Evolutionary conservation across 768 basidiomycete genomes (phyloP), one percentile per base, ranked within the genome.

Genomic region (Lentinula aciculospora): DNA sequence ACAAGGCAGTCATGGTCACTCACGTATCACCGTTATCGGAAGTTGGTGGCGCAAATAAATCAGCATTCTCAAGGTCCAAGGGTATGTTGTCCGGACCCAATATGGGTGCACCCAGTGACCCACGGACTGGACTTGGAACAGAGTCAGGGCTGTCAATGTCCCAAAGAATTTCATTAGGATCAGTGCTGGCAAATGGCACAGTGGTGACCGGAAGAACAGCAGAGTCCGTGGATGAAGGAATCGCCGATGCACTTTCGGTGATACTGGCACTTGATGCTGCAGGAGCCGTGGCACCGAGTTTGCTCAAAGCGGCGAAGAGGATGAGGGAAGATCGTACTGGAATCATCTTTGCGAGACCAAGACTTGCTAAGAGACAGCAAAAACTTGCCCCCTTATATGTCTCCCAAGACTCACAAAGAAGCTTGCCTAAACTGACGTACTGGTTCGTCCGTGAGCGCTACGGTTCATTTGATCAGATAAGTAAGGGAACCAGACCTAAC

Each of bases 121-220:
- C 77, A 34, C 78, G 71, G 31, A 74, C 66, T 27, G 78, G 70
- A 27, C 44, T 56, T 28, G 56, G 56, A 25, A 19, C 56, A 74
- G 61, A 37, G 67, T 72, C 39, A 0, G 61, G 65, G 29, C 65
- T 64, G 44, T 72, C 66, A 7, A 54, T 45, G 28, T 60, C 39
- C 71, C 71, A 79, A 3, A 79, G 61, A 21, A 71, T 71, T 42
- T 65, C 65, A 64, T 83, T 83, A 29, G 82, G 80, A 59, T 81
- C 68, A 13, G 73, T 67, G 45, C 72, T 74, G 6, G 76, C 76
- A 58, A 71, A 75, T n/a, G 76, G 73, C 15, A 76, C 75, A 9
- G 82, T 81, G 3, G 78, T 74, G 7, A 71, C 61, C 4, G 77
- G 51, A 12, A 68, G 63, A 12, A 72, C 62, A 2, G 71, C 66